A percentile compares a stretch with the other conserved stretches of the same genome.
These are phyloP conservation scores for Ustilago xerochloae DNA, from an alignment of 1,284 basidiomycete genomes.

Conservation along the genomic window DNA sequence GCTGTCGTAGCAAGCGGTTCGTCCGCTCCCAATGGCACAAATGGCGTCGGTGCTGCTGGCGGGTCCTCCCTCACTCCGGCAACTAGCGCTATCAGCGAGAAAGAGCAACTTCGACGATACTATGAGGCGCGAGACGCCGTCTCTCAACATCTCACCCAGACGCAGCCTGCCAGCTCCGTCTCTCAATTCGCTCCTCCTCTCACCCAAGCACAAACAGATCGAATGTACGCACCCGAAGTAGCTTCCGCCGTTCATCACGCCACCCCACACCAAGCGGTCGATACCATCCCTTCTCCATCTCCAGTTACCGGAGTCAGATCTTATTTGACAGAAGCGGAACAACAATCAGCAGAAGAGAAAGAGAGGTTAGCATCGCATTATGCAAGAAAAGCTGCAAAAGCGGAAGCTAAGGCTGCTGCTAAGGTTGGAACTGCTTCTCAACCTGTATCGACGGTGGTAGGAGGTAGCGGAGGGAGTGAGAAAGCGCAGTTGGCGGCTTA, in stretches of 20 bases:
- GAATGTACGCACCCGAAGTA: slow-evolving; percentile 29
- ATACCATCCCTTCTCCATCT: slow-evolving; percentile 23
- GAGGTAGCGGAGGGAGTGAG: slow-evolving; percentile 16
- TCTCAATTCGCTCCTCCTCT: slow-evolving; percentile 8
- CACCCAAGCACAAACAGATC: neutral
- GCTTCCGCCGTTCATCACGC: slow-evolving; percentile 40
- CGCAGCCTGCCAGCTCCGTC: too few relatives aligned
- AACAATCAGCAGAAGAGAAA: slow-evolving; percentile 42
- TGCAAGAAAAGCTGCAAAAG: slow-evolving; percentile 34
- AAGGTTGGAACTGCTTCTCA: neutral
- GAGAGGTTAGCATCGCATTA: slow-evolving; percentile 46
- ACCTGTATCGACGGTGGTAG: neutral
- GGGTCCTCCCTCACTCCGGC: neutral
- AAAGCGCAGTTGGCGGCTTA: slow-evolving; percentile 49
- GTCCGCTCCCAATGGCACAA: neutral
- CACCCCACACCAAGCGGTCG: slow-evolving; percentile 33
- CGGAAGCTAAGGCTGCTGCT: slow-evolving; percentile 31
- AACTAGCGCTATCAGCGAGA: slow-evolving; percentile 28
- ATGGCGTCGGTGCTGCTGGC: too few relatives aligned
- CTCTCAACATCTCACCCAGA: slow-evolving; percentile 35
- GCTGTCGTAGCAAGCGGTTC: neutral
- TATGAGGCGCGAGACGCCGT: slow-evolving; percentile 59
- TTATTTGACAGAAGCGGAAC: slow-evolving; percentile 42
- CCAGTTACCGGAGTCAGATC: too few relatives aligned
- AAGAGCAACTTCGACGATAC: slow-evolving; percentile 57